Evolutionary conservation across 1,284 basidiomycete genomes (phyloP), one percentile per base, ranked within the genome.

Genomic region (Albatrellus sp.): DNA sequence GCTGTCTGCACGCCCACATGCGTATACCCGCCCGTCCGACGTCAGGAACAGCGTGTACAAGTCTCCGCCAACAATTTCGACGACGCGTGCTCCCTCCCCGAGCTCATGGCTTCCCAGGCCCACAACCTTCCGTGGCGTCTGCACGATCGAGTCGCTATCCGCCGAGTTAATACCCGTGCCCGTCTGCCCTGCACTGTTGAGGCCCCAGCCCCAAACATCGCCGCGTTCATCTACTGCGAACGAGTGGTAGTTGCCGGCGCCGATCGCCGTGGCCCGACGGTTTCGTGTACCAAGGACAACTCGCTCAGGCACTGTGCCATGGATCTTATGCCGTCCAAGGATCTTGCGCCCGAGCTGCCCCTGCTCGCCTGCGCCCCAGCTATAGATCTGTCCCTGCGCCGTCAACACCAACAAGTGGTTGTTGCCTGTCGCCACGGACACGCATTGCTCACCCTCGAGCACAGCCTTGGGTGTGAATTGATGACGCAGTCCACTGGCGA

Each of bases 11-110:
- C 88, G 76, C 3, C 90, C 90, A 54, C 80, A 83, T 1, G 78
- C 86, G 60, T 77, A 94, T 2, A 97, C 88, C 51, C 81, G 75
- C 44, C 92, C 92, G 42, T 80, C 75, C 43, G 75, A 71, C 19
- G 91, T 83, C 50, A 92, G 67, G 70, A 97, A 97, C 29, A 94
- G 63, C 0, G 89, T 81, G 60, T 97, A 90, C 57, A 92, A 84
- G 51, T 86, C 80, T 37, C 92, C 92, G 11, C 80, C 87, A 20
- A 60, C 67, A 46, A 89, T 83, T 54, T 81, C 71, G 14, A 86
- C 68, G 44, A 93, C 80, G 5, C 67, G 67, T 17, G 80, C 77
- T 29, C 78, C 86, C 31, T 52, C 47, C 13, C 63, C 69, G 44
- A 92, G 80, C 28, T 77, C 68, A 19, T 72, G 64, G 36, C 81